Evolutionary conservation across 202 grass and related monocot genomes (phyloP), one percentile per base, ranked within the genome.

Genomic region (Setaria italica): DNA sequence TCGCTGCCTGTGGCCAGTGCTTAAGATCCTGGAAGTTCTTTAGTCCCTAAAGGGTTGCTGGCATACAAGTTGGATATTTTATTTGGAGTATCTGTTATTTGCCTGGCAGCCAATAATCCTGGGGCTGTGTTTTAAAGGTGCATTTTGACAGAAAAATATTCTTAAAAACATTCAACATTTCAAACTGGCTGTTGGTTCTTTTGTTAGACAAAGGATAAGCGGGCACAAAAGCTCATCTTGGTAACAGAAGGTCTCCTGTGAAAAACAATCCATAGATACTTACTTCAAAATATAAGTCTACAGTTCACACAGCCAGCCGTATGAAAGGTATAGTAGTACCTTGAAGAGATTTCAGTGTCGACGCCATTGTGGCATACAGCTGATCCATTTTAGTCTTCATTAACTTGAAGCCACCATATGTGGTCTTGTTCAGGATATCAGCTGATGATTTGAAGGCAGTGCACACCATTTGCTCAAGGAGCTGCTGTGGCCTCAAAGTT

Each of bases 401-500:
- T 72, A 86, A 79, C 78, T 91, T 94, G 29, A 92, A 92, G 80
- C 87, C 85, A 86, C 96, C 96, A 90, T 92, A 96, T 85, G 87
- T 80, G 55, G 91, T 94, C 70, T 78, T 86, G 76, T 87, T 95
- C 79, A 99, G 80, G 85, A 90, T 95, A 84, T 92, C 96, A 91
- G 85, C 88, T 74, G 93, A 89, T 39, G 93, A 91, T 94, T 90
- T 99, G 77, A 94, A 99, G 58, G 86, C 91, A 74, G 93, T 91
- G 82, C 90, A 92, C 21, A 99, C 69, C 91, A 99, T 99, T 89
- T 99, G 96, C 82, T 96, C 93, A 88, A 99, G 91, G 58, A 96
- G 87, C 75, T 94, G 93, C 34, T 88, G 90, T 46, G 96, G 96
- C 63, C 90, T 89, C 87, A 99, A 91, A 89, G 93, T 99, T 91